Base-by-base conservation (phyloP, 1,284 basidiomycete species). In the Tremellales sp. region DNA sequence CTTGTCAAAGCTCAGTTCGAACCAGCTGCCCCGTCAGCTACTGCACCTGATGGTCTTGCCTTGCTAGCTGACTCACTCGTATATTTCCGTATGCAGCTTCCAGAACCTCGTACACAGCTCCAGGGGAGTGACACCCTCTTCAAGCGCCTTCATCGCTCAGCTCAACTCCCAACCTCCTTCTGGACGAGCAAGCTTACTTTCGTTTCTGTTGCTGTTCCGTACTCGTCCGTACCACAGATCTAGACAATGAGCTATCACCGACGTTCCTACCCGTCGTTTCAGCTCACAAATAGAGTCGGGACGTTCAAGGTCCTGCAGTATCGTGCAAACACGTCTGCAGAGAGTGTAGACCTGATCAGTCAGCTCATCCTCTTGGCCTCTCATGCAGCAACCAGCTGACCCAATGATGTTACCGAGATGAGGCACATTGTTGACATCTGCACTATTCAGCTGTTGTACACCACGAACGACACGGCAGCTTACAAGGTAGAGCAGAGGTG, bases 371-470 rank as follows among this genome's bases (percentile, higher is more conserved):
- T 22, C 4, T 7, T 40, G 25, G 35, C 10, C 19, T 4, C 5
- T 36, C 19, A 25, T 26, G 23, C 36, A 21, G 15, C 17, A 33
- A 47, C 4, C 88, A 61, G 89, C 64, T 48, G 43, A 97, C 60
- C 96, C 96, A 67, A 99, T 97, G 72, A 98, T 96, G 75, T 98
- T 98, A 42, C 94, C 94, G 84, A 99, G 82, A 79, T 99, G 96
- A 22, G 96, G 96, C 13, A 97, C 94, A 68, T 98, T 99, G 76
- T 99, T 99, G 73, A 96, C 97, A 70, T 94, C 74, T 75, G n/a
- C n/a, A 54, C 7, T 22, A n/a, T 26, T 49, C 35, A 45, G 53
- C 26, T 42, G 17, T 36, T 12, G 8, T 19, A 12, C 22, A 17
- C 41, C 39, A 8, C 8, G 11, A 21, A 40, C 21, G 17, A 7